These are phyloP conservation scores for Vaccinium macrocarpon DNA, from an alignment of 148 eudicot genomes.

Conservation along the genomic window DNA sequence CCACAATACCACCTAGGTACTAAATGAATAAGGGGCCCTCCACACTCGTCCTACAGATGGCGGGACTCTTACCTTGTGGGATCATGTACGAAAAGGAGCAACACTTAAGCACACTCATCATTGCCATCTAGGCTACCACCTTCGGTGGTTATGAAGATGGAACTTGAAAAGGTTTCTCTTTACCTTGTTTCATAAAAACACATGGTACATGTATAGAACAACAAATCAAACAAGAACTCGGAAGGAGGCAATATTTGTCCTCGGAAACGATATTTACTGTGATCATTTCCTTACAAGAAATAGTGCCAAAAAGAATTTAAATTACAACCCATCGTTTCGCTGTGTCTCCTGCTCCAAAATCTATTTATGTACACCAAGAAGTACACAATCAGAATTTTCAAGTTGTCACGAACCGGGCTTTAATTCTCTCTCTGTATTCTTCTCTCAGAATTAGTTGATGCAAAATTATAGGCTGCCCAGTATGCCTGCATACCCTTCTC, in stretches of 20 bases:
- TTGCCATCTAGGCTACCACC: too few species aligned
- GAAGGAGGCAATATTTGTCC: not conserved
- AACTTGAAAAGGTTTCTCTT: not conserved
- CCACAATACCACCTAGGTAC: too few species aligned
- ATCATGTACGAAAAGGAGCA: too few species aligned
- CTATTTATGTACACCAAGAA: not conserved
- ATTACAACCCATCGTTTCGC: not conserved
- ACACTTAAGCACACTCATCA: too few species aligned
- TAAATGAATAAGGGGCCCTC: too few species aligned
- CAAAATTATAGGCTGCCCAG: not conserved
- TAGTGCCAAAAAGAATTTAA: not conserved
- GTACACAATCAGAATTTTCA: not conserved
- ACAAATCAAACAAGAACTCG: not conserved
- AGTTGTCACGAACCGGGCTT: not conserved
- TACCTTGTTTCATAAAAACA: not conserved
- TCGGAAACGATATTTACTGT: not conserved
- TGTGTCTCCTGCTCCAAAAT: not conserved
- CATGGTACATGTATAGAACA: slow-evolving; percentile 8
- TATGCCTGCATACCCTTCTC: slow-evolving; percentile 11
- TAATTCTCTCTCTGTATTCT: not conserved
- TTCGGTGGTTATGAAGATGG: not conserved
- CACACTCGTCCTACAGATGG: too few species aligned
- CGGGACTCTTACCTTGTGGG: too few species aligned
- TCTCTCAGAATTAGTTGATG: not conserved
- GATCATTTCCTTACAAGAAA: not conserved